These are phyloP conservation scores for Linnemannia hyalina DNA, from an alignment of 192 early-diverging fungal species.

Conservation along the genomic window DNA sequence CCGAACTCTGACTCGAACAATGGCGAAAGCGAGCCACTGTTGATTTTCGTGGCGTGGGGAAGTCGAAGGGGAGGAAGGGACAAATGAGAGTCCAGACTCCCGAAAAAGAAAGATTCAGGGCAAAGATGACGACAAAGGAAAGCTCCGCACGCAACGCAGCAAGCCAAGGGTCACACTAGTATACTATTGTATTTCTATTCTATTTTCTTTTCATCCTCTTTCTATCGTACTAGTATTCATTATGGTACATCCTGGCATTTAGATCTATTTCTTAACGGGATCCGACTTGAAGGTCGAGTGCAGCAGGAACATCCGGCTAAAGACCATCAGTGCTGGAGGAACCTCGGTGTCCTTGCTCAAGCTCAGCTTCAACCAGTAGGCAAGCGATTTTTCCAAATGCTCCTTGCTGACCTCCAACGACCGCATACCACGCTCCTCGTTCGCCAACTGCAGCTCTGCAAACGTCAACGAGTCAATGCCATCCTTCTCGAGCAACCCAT, in stretches of 20 bases:
- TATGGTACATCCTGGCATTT: neutral
- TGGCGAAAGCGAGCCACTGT: neutral
- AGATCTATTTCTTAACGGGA: slow-evolving; percentile 22
- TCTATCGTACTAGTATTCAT: neutral
- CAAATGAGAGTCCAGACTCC: neutral
- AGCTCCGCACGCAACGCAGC: neutral
- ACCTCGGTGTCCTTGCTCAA: slow-evolving; percentile 46
- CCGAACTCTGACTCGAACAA: neutral
- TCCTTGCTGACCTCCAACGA: slow-evolving; percentile 57
- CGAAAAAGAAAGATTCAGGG: neutral
- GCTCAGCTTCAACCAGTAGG: slow-evolving; percentile 61
- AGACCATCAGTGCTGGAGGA: slow-evolving; percentile 61
- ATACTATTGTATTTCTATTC: no score
- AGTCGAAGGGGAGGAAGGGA: neutral
- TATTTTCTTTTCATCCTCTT: neutral
- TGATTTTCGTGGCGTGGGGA: slow-evolving; percentile 20
- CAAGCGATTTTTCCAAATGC: slow-evolving; percentile 57
- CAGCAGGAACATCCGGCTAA: slow-evolving; percentile 66
- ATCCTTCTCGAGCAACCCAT: slow-evolving; percentile 58
- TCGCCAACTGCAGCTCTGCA: slow-evolving; percentile 58
- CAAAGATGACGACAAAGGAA: neutral
- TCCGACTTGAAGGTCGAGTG: slow-evolving; percentile 62
- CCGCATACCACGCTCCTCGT: slow-evolving; percentile 70
- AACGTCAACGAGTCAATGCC: slow-evolving; percentile 56
- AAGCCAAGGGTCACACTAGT: neutral